Base-by-base conservation (phyloP, 345 rosid species). In the Populus simonii region DNA sequence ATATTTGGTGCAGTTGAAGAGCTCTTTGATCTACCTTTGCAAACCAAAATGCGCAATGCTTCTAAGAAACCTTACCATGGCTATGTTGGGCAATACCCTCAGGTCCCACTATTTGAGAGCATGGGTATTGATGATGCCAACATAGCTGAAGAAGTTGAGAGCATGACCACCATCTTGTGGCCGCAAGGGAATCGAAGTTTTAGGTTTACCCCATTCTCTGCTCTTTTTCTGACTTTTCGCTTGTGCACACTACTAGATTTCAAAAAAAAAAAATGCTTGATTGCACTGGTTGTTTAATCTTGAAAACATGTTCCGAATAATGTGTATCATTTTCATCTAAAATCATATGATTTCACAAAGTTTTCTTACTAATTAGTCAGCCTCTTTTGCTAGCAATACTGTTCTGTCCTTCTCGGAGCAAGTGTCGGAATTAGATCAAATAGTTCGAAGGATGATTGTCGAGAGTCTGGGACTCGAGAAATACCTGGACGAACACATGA, bases 51-150 rank as follows among this genome's bases (percentile, higher is more conserved):
- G 4, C 45, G 51, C 63, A 86, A 86, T 67, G 66, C 80, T 63
- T 83, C 66, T 55, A 74, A 74, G 23, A 84, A 77, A 62, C 91
- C 91, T 41, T 88, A 51, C 75, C 88, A 83, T 67, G 87, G 85
- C 6, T 88, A 86, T 70, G 59, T 83, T 20, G 86, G 87, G 1
- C 81, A 81, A 7, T 33, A 78, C 29, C 75, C 86, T 22, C n/a
- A 51, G 31, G 78, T 81, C 35, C 85, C 88, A 31, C 74, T 86
- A n/a, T 80, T 36, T 0, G 89, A 86, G 62, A 80, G 88, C 66
- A 38, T 88, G 76, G 86, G 86, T 17, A 77, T 88, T 17, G 89
- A 83, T 36, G 66, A 86, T 18, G 80, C 78, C 6, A 69, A 78
- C 7, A 65, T 70, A 8, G 47, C 25, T 25, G 79, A 68, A 15